Evolutionary conservation across 2,329 filamentous ascomycete genomes (phyloP).

Genomic region (Microascus cirrosus): DNA sequence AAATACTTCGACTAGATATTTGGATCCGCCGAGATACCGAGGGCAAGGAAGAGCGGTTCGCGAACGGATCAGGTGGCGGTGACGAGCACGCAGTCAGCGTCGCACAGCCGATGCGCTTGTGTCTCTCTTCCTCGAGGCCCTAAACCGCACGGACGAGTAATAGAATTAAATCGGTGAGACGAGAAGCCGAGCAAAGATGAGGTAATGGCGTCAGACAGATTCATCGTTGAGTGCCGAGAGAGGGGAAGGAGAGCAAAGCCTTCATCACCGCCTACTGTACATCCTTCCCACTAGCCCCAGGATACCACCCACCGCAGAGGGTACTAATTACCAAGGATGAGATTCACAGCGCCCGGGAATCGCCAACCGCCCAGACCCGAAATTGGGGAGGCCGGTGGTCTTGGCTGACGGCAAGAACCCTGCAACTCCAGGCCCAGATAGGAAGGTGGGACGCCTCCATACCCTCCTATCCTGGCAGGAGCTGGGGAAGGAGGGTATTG

Average conservation of each 20-base stretch:
- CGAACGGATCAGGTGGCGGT: background rate
- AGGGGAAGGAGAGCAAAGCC: background rate
- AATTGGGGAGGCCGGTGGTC: background rate
- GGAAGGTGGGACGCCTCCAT: background rate
- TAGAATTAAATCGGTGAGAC: background rate
- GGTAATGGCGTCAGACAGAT: background rate
- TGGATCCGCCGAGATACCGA: background rate
- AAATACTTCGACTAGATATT: background rate
- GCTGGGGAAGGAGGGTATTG: background rate
- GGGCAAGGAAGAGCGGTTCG: background rate
- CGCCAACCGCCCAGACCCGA: background rate
- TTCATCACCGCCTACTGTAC: background rate
- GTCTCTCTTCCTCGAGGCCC: background rate
- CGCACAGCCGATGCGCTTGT: background rate
- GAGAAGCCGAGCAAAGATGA: background rate
- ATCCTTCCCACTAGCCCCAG: background rate
- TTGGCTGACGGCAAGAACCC: background rate
- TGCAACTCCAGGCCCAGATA: constrained; percentile 2
- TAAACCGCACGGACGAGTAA: no score
- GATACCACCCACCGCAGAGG: background rate
- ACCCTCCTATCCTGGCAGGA: background rate
- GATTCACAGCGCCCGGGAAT: no score
- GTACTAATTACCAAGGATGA: background rate
- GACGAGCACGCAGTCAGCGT: background rate
- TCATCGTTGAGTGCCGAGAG: background rate